These are phyloP conservation scores for Orychophragmus violaceus DNA, from an alignment of 345 rosid genomes.

Conservation along the genomic window DNA sequence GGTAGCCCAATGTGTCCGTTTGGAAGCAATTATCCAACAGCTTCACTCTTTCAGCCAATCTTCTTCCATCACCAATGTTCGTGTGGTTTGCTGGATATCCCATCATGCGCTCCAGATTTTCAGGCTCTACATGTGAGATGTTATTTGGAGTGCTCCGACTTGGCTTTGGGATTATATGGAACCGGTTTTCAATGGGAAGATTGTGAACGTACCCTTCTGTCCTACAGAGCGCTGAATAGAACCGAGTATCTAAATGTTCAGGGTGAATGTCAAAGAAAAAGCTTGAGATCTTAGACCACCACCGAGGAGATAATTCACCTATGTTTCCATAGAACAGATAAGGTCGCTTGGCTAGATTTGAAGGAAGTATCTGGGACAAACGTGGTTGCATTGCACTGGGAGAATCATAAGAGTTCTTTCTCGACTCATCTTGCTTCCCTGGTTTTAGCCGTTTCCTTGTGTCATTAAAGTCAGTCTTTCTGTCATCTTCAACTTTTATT, in stretches of 20 bases:
- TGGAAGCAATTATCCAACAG: conserved; percentile 60
- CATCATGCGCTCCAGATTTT: conserved; percentile 55
- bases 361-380: conserved; percentile 38
- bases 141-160: conserved; percentile 51
- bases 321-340: conserved; percentile 72
- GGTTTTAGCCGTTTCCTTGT: conserved; percentile 56
- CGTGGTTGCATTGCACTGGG: conserved; percentile 28
- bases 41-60: conserved; percentile 46
- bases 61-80: conserved; percentile 8
- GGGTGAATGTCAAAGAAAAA: conserved; percentile 58
- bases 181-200: conserved; percentile 60
- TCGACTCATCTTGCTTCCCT: conserved; percentile 40
- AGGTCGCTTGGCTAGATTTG: conserved; percentile 49
- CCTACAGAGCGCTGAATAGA: conserved; percentile 59
- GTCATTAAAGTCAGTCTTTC: neutral
- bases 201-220: conserved; percentile 83
- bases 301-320: conserved; percentile 34
- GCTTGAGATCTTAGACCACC: conserved; percentile 64
- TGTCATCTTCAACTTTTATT: conserved; percentile 47
- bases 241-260: conserved; percentile 55
- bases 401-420: neutral
- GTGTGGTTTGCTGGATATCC: conserved; percentile 79
- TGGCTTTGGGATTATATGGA: conserved; percentile 44
- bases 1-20: conserved; percentile 74
- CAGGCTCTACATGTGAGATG: conserved; percentile 50